These are phyloP conservation scores for Cornus controversa DNA, from an alignment of 148 eudicot genomes.

Conservation along the genomic window DNA sequence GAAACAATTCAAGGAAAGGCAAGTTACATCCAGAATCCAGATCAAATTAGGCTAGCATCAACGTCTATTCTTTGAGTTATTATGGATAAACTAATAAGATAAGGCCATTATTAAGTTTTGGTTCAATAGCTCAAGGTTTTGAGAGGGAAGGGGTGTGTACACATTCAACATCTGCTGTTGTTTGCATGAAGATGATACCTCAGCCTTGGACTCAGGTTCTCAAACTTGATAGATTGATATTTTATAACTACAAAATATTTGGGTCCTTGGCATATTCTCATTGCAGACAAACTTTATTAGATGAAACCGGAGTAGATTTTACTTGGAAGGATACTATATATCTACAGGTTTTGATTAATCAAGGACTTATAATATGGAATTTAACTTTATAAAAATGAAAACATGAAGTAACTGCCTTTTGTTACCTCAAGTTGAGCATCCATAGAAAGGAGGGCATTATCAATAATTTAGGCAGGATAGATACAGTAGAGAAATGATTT, in stretches of 20 bases:
- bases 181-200: background rate
- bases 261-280: background rate
- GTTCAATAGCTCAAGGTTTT: no score
- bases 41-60: no score
- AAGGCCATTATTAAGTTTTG: no score
- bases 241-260: background rate
- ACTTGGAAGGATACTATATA: background rate
- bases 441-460: background rate
- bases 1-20: background rate
- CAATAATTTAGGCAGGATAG: background rate
- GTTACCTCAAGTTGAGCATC: background rate
- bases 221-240: background rate
- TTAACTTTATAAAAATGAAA: background rate
- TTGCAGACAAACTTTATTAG: background rate
- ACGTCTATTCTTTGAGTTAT: no score
- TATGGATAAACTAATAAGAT: no score
- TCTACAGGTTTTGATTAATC: background rate
- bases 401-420: background rate
- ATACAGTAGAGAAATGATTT: background rate
- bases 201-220: background rate
- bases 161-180: background rate
- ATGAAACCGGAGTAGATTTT: background rate
- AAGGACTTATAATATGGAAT: background rate
- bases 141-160: no score
- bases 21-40: background rate